Evolutionary conservation across 1,139 yeast genomes (phyloP).

Genomic region (Geotrichum siamense): DNA sequence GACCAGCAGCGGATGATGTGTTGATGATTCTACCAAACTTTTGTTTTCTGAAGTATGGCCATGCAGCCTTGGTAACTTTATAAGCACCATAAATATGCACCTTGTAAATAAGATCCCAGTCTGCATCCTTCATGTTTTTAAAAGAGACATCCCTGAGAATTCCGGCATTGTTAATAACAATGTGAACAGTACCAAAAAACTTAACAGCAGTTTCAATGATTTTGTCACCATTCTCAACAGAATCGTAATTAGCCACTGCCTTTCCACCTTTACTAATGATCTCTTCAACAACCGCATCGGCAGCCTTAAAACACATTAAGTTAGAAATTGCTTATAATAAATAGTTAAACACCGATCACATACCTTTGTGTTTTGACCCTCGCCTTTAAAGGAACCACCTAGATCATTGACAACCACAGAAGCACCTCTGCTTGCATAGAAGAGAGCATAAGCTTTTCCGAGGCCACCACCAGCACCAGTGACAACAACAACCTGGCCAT

Average conservation of each 20-base stretch:
- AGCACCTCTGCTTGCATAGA: slow-evolving; percentile 86
- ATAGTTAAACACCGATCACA: background rate
- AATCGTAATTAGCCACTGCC: slow-evolving; percentile 93
- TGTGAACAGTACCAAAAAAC: slow-evolving; percentile 81
- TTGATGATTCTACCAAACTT: slow-evolving; percentile 81
- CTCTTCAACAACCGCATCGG: slow-evolving; percentile 84
- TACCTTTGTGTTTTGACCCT: slow-evolving; percentile 28
- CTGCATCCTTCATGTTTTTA: slow-evolving; percentile 75
- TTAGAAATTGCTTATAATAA: background rate
- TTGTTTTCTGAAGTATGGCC: slow-evolving; percentile 85
- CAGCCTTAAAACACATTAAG: slow-evolving; percentile 45
- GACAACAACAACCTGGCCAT: slow-evolving; percentile 79
- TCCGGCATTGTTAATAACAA: slow-evolving; percentile 91
- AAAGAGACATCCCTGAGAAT: slow-evolving; percentile 61
- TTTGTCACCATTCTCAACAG: slow-evolving; percentile 79
- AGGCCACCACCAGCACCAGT: slow-evolving; percentile 99
- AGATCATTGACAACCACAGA: slow-evolving; percentile 86
- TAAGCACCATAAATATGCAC: slow-evolving; percentile 90
- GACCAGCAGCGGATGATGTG: slow-evolving; percentile 94
- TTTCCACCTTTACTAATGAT: slow-evolving; percentile 67
- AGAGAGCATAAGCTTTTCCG: slow-evolving; percentile 82
- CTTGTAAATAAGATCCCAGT: slow-evolving; percentile 70
- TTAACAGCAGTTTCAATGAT: slow-evolving; percentile 82
- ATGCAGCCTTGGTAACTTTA: slow-evolving; percentile 80
- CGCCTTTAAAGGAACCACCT: slow-evolving; percentile 76